phyloP scores from a whole-genome alignment of 2,329 filamentous ascomycete genomes.

The Sporothrix brasiliensis region DNA sequence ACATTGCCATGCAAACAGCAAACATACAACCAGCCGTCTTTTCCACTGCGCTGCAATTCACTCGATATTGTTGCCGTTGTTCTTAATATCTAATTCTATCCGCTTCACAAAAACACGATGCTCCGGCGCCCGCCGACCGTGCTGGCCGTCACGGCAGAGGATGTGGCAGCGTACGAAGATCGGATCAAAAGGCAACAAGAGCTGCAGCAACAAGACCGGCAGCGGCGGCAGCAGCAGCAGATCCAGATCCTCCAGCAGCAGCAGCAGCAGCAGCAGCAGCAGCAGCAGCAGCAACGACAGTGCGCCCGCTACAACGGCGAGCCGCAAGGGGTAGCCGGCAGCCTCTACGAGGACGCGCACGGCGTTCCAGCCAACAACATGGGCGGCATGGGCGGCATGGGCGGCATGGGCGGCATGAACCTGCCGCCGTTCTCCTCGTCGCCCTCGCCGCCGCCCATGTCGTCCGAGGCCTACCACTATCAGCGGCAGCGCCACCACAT shows the following conservation, averaged over 20 bases:
- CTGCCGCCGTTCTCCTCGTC: conserved; percentile 25
- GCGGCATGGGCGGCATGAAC: conserved; percentile 37
- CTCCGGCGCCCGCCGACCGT: conserved; percentile 63
- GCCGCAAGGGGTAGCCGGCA: background rate
- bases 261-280: background rate
- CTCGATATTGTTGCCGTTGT: background rate
- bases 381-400: conserved; percentile 41
- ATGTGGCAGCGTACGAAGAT: conserved; percentile 71
- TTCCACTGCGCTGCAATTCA: background rate
- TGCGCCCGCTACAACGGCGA: background rate
- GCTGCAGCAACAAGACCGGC: conserved; percentile 25
- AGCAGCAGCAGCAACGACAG: conserved; percentile 19
- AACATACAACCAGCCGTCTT: background rate
- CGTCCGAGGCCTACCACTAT: conserved; percentile 23
- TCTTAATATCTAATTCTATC: background rate
- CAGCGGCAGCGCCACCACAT: conserved; percentile 30
- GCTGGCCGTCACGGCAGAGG: conserved; percentile 68
- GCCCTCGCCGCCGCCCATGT: conserved; percentile 21
- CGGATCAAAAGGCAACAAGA: conserved; percentile 45
- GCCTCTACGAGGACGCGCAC: background rate
- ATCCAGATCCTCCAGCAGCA: conserved; percentile 27
- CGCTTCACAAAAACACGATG: conserved; percentile 37
- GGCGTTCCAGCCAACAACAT: background rate
- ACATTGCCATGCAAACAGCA: background rate
- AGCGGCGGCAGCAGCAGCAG: conserved; percentile 25